Conservation (phyloP, 2,329 filamentous ascomycete species). For the Penicillium sp. region DNA sequence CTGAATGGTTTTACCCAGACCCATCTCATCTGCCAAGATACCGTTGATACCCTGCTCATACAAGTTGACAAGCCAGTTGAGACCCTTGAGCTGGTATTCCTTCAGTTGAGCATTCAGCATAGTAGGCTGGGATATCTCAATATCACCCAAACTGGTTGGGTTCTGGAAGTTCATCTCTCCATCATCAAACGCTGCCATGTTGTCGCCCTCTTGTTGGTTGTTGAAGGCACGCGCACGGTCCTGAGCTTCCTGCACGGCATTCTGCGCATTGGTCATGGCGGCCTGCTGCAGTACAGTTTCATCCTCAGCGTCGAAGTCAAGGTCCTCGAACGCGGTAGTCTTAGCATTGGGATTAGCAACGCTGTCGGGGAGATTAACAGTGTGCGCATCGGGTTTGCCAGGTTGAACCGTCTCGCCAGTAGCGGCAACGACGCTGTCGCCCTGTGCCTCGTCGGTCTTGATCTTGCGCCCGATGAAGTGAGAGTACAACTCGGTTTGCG, state of each 20-base stretch:
- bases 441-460: slow-evolving; percentile 94
- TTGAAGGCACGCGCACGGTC: slow-evolving; percentile 93
- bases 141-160: slow-evolving; percentile 88
- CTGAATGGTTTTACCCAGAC: slow-evolving; percentile 97
- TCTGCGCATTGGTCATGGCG: slow-evolving; percentile 93
- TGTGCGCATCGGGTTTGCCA: slow-evolving; percentile 40
- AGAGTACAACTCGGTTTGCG: slow-evolving; percentile 96
- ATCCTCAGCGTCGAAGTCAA: slow-evolving; percentile 95
- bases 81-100: slow-evolving; percentile 97
- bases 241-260: slow-evolving; percentile 91
- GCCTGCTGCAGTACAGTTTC: slow-evolving; percentile 78
- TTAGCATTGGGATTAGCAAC: slow-evolving; percentile 60
- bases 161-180: slow-evolving; percentile 99
- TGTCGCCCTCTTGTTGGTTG: slow-evolving; percentile 63
- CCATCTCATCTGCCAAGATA: slow-evolving; percentile 98
- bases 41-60: slow-evolving; percentile 99
- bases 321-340: slow-evolving; percentile 90
- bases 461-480: slow-evolving; percentile 99
- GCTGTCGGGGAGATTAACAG: slow-evolving; percentile 51
- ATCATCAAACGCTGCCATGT: slow-evolving; percentile 77
- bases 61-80: slow-evolving; percentile 98
- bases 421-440: slow-evolving; percentile 70
- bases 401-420: slow-evolving; percentile 48
- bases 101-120: slow-evolving; percentile 93
- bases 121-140: slow-evolving; percentile 91